Evolutionary conservation across 2,329 filamentous ascomycete genomes (phyloP).

Genomic region (Penicillium olsonii): DNA sequence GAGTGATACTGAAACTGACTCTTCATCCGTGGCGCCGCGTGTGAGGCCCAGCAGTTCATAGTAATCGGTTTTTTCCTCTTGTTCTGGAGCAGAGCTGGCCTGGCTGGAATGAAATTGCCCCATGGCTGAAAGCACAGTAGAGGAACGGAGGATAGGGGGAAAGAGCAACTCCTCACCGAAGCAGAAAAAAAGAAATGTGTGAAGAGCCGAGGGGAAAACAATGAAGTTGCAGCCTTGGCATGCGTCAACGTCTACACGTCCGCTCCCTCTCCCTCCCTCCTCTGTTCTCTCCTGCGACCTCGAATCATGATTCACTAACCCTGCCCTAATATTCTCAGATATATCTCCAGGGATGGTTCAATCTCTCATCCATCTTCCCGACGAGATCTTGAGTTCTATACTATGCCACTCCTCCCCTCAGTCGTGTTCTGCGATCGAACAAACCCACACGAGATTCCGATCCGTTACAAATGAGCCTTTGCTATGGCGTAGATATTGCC

Average conservation of each 20-base stretch:
- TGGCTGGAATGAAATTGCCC: constrained; percentile 46
- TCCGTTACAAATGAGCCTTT: constrained; percentile 69
- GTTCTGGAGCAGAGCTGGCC: constrained; percentile 19
- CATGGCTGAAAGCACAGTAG: constrained; percentile 29
- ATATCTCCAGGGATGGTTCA: constrained; percentile 32
- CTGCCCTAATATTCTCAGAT: neutral
- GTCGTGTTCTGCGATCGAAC: constrained; percentile 56
- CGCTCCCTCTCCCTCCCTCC: neutral
- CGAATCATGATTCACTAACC: neutral
- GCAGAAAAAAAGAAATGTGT: neutral
- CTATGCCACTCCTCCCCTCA: constrained; percentile 62
- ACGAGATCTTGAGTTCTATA: constrained; percentile 82
- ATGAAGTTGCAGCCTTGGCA: neutral
- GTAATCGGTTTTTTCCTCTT: constrained; percentile 42
- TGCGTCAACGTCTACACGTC: neutral
- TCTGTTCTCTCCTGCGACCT: neutral
- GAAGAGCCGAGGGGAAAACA: neutral
- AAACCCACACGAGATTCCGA: constrained; percentile 65
- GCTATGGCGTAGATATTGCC: constrained; percentile 79
- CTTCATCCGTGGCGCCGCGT: constrained; percentile 73
- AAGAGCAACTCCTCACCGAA: too few relatives aligned
- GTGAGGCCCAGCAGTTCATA: constrained; percentile 81
- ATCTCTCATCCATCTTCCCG: constrained; percentile 59
- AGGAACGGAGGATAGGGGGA: too few relatives aligned
- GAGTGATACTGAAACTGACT: constrained; percentile 55